These are phyloP conservation scores for Aspergillus awamori DNA, from an alignment of 2,329 filamentous ascomycete genomes.

Conservation along the genomic window DNA sequence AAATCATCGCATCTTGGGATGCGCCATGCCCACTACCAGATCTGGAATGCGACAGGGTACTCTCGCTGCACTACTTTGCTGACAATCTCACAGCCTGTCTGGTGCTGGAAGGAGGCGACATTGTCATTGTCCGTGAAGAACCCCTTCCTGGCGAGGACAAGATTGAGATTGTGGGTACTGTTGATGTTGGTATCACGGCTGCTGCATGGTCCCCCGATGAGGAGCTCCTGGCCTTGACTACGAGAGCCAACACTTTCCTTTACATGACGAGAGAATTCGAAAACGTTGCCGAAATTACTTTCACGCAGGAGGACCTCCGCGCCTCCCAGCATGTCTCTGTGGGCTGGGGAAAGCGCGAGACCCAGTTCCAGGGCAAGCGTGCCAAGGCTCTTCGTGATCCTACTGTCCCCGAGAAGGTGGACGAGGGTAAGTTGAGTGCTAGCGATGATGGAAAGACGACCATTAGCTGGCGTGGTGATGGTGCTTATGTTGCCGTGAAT, in stretches of 20 bases:
- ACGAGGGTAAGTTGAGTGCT: constrained; percentile 74
- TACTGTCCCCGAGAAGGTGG: constrained; percentile 89
- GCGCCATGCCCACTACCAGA: constrained; percentile 78
- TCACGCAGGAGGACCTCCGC: constrained; percentile 76
- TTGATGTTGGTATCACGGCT: constrained; percentile 87
- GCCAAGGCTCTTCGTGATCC: constrained; percentile 87
- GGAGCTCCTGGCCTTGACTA: constrained; percentile 82
- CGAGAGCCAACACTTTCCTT: constrained; percentile 74
- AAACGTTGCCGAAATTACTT: constrained; percentile 71
- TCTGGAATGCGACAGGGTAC: constrained; percentile 71
- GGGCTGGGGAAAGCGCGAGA: constrained; percentile 97
- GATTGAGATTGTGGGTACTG: constrained; percentile 93
- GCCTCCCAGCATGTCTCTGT: constrained; percentile 94
- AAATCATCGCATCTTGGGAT: constrained; percentile 81
- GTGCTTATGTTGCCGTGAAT: constrained; percentile 86
- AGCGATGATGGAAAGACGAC: constrained; percentile 71
- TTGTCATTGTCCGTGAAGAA: constrained; percentile 79
- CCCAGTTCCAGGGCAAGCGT: constrained; percentile 91
- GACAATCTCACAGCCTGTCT: constrained; percentile 78
- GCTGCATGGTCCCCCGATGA: constrained; percentile 95
- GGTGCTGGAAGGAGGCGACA: constrained; percentile 86
- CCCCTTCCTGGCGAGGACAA: constrained; percentile 68
- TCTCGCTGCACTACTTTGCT: constrained; percentile 81
- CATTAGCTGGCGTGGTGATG: constrained; percentile 94
- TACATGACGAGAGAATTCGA: constrained; percentile 95